Evolutionary conservation across 306 rosid genomes (phyloP).

Genomic region (Myrica gale): DNA sequence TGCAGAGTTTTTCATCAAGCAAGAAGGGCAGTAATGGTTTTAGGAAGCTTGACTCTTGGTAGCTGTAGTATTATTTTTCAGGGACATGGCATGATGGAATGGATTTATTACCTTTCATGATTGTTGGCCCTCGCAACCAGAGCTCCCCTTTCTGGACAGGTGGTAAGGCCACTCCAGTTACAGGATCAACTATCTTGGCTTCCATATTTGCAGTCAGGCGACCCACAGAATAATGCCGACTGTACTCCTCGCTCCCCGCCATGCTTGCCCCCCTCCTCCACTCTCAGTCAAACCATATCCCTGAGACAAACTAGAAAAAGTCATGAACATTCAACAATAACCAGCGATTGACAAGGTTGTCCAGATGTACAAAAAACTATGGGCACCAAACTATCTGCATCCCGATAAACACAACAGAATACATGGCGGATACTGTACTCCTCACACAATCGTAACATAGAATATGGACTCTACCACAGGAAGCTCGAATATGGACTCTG

Average conservation of each 20-base stretch:
- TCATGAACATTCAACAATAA: too few relatives aligned
- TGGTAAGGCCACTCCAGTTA: constrained; percentile 56
- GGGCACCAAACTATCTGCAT: too few relatives aligned
- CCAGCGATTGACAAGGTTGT: too few relatives aligned
- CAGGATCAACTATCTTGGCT: constrained; percentile 83
- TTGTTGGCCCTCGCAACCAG: constrained; percentile 78
- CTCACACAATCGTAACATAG: too few relatives aligned
- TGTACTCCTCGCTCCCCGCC: constrained; percentile 53
- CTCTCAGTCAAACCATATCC: constrained; percentile 92
- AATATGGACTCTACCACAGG: constrained; percentile 92
- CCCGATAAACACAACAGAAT: neutral
- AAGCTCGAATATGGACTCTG: constrained; percentile 88
- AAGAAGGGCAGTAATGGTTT: neutral
- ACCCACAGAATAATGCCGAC: constrained; percentile 63
- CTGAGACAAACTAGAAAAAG: constrained; percentile 30
- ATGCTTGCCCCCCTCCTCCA: constrained; percentile 56
- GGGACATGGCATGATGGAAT: constrained; percentile 30
- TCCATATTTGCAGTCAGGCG: constrained; percentile 64
- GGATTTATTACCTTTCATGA: constrained; percentile 65
- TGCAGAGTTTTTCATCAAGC: constrained; percentile 23
- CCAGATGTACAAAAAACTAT: constrained; percentile 6
- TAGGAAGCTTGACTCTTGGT: neutral
- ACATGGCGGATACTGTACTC: too few relatives aligned
- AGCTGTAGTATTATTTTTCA: neutral
- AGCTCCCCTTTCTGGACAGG: constrained; percentile 78